phyloP scores from a whole-genome alignment of 202 grass and related monocot genomes.

The Brachypodium distachyon region DNA sequence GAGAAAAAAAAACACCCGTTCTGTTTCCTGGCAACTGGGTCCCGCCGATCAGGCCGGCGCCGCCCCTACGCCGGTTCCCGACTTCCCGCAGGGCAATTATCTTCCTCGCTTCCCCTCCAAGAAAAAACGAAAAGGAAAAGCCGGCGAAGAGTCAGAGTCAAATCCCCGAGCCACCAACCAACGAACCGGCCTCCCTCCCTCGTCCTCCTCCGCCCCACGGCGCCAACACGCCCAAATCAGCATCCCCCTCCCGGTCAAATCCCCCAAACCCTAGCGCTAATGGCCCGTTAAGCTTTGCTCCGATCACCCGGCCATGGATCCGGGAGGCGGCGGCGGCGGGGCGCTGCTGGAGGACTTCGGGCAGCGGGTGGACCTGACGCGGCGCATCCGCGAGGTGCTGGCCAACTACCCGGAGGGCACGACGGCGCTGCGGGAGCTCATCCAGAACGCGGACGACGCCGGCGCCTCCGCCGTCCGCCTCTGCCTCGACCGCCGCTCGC shows the following conservation, averaged over 20 bases:
- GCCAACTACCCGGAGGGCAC: constrained; percentile 96
- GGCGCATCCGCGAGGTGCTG: constrained; percentile 91
- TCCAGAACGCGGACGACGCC: constrained; percentile 94
- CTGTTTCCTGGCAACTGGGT: neutral
- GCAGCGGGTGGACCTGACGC: constrained; percentile 90
- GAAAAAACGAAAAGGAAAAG: neutral
- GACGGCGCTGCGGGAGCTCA: constrained; percentile 77
- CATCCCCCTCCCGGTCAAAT: neutral
- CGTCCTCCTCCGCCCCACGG: neutral
- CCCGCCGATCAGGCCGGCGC: neutral
- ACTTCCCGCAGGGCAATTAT: neutral
- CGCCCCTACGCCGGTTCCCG: neutral
- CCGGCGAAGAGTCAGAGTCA: neutral
- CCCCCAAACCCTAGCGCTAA: constrained; percentile 10
- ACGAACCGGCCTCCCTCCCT: neutral
- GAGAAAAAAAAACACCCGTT: no score
- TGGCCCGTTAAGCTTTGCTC: constrained; percentile 12
- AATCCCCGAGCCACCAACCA: neutral
- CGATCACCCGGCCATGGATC: constrained; percentile 38
- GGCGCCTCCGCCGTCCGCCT: constrained; percentile 69
- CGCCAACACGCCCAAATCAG: neutral
- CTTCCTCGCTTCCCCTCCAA: neutral
- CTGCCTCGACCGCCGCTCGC: constrained; percentile 85
- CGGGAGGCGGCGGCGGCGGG: neutral
- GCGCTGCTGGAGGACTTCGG: constrained; percentile 85